phyloP scores from a whole-genome alignment of 2,329 filamentous ascomycete genomes.

The Ophiostoma piceae region DNA sequence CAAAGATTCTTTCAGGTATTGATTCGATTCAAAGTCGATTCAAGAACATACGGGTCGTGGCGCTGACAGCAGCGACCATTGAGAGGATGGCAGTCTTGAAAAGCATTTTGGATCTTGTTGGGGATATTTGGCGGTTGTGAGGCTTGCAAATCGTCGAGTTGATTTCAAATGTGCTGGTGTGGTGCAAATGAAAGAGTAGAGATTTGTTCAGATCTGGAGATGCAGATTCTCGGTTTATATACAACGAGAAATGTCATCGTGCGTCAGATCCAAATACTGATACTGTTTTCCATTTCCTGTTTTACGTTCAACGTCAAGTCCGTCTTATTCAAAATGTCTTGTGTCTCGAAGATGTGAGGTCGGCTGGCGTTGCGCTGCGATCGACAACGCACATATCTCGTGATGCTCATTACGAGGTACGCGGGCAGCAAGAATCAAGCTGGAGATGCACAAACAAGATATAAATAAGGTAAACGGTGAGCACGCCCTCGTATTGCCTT shows the following conservation, averaged over 20 bases:
- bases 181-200: background rate
- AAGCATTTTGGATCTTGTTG: background rate
- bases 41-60: background rate
- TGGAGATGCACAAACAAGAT: background rate
- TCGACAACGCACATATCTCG: conserved; percentile 1
- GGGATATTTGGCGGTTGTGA: background rate
- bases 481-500: background rate
- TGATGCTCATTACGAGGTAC: background rate
- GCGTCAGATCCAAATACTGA: background rate
- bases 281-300: background rate
- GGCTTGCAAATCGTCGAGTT: background rate
- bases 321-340: background rate
- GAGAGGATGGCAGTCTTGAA: background rate
- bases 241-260: background rate
- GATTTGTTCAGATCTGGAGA: background rate
- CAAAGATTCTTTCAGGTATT: background rate
- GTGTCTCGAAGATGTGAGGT: background rate
- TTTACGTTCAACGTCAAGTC: background rate
- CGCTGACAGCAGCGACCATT: conserved; percentile 7
- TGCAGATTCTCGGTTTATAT: background rate
- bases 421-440: background rate
- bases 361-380: background rate
- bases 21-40: too few species aligned
- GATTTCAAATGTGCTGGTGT: background rate
- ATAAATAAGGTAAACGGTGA: background rate